Base-by-base conservation (phyloP, 2,329 filamentous ascomycete genomes). In the Cytospora schulzeri region DNA sequence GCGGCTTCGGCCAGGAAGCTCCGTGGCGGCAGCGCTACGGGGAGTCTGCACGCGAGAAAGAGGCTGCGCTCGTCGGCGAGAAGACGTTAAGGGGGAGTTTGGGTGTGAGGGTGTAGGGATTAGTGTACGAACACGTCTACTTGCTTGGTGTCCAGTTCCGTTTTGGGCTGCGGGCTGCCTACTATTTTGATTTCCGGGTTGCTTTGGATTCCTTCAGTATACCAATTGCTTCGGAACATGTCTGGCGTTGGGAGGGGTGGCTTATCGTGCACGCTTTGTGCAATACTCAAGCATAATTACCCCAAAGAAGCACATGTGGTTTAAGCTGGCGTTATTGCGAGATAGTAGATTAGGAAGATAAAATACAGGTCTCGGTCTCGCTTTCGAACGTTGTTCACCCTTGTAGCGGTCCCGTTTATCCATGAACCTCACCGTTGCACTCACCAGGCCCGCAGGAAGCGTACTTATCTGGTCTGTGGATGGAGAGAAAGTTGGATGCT, bases 51-150 rank as follows among this genome's bases (percentile, higher is more conserved):
- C 29, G 29, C 29, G n/a, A 70, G 73, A 54, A 76, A 74, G 64
- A 74, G 74, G 4, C 65, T 76, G 11, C 67, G 76, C 60, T 72
- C 72, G 29, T 75, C 73, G 33, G 69, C 74, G 7, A 69, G 75
- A 67, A 72, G 70, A 64, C 68, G 71, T 60, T 76, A 66, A 71
- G 55, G 15, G 38, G 57, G 22, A n/a, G 17, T 3, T 24, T 26
- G 41, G n/a, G 5, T 31, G 5, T 26, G 4, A 28, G 15, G 41
- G 51, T 26, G 45, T 12, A 1, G 31, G 33, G 48, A 35, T 52
- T 61, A 48, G n/a, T 48, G n/a, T 48, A 48, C 11, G n/a, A 14
- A 48, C 12, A 14, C 22, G 45, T 12, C 19, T 22, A 17, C 31
- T 33, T 50, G 9, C 31, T n/a, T 63, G 3, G 33, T 24, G 22